Percentiles rank a stretch among this genome's conserved stretches.
Conservation (phyloP, 1,284 basidiomycete species). For the Athelia sp. region DNA sequence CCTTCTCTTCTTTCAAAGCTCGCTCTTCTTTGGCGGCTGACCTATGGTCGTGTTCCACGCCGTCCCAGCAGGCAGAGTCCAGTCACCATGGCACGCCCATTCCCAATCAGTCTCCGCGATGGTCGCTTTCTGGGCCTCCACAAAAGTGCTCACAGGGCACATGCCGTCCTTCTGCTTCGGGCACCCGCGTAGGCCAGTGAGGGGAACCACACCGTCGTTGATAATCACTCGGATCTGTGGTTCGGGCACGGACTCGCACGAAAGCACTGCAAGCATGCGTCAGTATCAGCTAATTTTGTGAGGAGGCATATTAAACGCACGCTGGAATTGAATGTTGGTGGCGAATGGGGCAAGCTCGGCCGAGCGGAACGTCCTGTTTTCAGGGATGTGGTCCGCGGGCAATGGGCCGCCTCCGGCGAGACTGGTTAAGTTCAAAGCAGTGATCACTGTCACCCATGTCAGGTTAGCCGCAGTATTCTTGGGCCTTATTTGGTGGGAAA, state of each 20-base stretch:
- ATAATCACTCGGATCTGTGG: constrained; percentile 74
- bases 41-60: constrained; percentile 59
- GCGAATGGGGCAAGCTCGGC: constrained; percentile 73
- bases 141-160: constrained; percentile 75
- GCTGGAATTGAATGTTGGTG: constrained; percentile 73
- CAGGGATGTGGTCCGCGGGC: constrained; percentile 68
- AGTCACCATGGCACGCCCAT: constrained; percentile 73
- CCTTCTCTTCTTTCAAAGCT: no score
- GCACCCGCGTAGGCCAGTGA: constrained; percentile 73
- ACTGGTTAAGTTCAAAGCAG: constrained; percentile 69
- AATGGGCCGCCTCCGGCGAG: constrained; percentile 67
- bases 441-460: constrained; percentile 44
- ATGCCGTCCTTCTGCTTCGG: constrained; percentile 71
- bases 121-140: constrained; percentile 64
- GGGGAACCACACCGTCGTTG: constrained; percentile 86
- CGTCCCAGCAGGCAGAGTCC: constrained; percentile 51
- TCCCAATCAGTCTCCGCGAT: constrained; percentile 69
- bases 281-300: not conserved
- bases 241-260: constrained; percentile 46
- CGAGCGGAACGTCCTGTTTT: constrained; percentile 53
- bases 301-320: constrained; percentile 34
- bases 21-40: constrained; percentile 31
- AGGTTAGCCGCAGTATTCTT: not conserved
- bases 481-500: constrained; percentile 2
- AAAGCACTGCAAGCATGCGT: constrained; percentile 37